A percentile compares a stretch with the other conserved stretches of the same genome.
phyloP scores from a whole-genome alignment of 1,139 yeast species.

The Yamadazyma conglobata region DNA sequence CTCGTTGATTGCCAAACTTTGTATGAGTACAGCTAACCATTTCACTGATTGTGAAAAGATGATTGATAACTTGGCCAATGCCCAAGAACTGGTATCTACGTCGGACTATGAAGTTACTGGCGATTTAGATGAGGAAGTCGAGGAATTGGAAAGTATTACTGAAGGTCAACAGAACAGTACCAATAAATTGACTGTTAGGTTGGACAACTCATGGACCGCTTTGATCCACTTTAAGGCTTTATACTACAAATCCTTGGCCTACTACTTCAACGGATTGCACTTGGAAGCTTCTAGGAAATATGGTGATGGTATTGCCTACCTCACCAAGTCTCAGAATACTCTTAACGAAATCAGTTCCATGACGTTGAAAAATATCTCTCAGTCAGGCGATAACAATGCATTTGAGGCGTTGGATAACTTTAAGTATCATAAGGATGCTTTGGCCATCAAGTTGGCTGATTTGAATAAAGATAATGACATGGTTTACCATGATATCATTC shows the following conservation, averaged over 20 bases:
- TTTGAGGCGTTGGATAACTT: constrained; percentile 42
- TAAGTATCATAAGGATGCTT: constrained; percentile 44
- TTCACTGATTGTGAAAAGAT: constrained; percentile 48
- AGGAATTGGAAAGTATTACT: constrained; percentile 17
- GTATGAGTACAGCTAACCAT: constrained; percentile 55
- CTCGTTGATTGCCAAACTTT: constrained; percentile 69
- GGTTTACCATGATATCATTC: constrained; percentile 77
- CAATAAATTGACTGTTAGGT: constrained; percentile 42
- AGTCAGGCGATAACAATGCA: constrained; percentile 23
- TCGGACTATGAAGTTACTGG: constrained; percentile 19
- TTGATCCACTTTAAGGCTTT: constrained; percentile 45
- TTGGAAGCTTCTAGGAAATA: constrained; percentile 50
- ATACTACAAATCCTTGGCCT: constrained; percentile 42
- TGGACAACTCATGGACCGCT: constrained; percentile 46
- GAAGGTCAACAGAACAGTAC: constrained; percentile 21
- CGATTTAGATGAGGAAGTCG: constrained; percentile 17
- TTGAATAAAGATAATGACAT: constrained; percentile 82
- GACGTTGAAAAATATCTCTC: constrained; percentile 26
- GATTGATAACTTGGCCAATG: constrained; percentile 20
- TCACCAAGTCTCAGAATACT: constrained; percentile 48
- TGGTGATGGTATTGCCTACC: constrained; percentile 76
- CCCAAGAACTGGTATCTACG: constrained; percentile 12
- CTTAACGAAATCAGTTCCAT: constrained; percentile 26
- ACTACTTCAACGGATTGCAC: constrained; percentile 51
- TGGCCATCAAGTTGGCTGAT: constrained; percentile 42